Evolutionary conservation across 164 flowering plant genomes (phyloP), one percentile per base, ranked within the genome.

Genomic region (Dillenia turbinata): DNA sequence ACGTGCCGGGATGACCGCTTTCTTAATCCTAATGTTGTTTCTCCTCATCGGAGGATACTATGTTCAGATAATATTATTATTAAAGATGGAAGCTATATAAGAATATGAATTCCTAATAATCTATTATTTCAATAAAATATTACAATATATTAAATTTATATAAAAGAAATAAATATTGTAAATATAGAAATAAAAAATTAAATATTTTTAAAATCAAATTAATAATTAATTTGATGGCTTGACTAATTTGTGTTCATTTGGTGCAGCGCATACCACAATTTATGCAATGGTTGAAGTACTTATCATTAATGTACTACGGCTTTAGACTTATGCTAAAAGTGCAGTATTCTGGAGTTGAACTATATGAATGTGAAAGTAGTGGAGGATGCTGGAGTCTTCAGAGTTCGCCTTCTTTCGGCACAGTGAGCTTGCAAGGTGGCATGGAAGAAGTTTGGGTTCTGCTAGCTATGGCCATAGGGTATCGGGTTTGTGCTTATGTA

Each of bases 41-140:
- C 97, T 92, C 61, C 92, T 95, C 54, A 88, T 97, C 13, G 99
- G 99, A 72, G 99, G 99, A 22, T 95, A 95, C 61, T 95, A 95
- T 69, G 94, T 90, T 44, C 99, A 94, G 96, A 97, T 88, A 80
- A 10, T 49, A 44, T 15, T 13, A 9, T 17, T 5, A 33, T 19
- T 19, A 19, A 19, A 19, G 22, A 1, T 19, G 22, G 22, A 19
- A 19, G 22, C 22, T 1, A 19, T 19, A 1, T 19, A 19, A 19
- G 22, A 19, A 19, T 19, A 19, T 1, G 22, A 1, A 19, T 19
- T 19, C 1, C 22, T 19, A 19, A 19, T 19, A 19, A 19, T 19
- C 22, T 19, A 1, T 19, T 19, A 1, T 19, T 19, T 19, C 1
- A 1, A 19, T 19, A 19, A 19, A 19, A 19, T 19, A 19, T 19